Base-by-base conservation (phyloP, 768 basidiomycete genomes). In the Tylopilus sp. region DNA sequence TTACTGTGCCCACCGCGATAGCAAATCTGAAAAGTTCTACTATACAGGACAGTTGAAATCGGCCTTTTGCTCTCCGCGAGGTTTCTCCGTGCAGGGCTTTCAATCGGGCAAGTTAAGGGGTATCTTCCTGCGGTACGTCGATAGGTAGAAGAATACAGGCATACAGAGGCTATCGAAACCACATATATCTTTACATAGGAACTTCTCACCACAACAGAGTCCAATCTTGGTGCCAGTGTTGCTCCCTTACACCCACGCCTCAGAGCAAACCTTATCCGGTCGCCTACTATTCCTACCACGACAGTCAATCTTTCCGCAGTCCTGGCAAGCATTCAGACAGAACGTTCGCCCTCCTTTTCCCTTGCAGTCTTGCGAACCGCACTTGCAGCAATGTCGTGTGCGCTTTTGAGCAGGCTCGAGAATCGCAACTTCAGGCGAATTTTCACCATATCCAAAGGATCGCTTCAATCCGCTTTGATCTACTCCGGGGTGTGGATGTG, bases 281-380 rank as follows among this genome's bases (percentile, higher is more conserved):
- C 86, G 72, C 64, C 88, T 76, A 61, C 83, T 86, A 61, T 88
- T 90, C 68, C 88, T 74, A 22, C 88, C 88, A 59, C 77, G 82
- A 61, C 88, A 91, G 15, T 86, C 84, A 56, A 85, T 58, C 72
- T 85, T 85, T n/a, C 86, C 86, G 64, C 89, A 91, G 67, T 91
- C 88, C 71, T 88, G 85, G 57, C 88, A 91, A 38, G 80, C 72
- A 64, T 83, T 89, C 58, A 71, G 73, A 63, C 88, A 91, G 63
- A 88, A 89, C 40, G 73, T 72, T 35, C 87, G 73, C 4, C 88
- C 88, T 3, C 88, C 88, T 58, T 90, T 91, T 44, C 88, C 88
- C 64, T 90, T 91, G 66, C 88, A 91, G 21, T 86, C 81, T 67
- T 85, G 81, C 35, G 80, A 83, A 15, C 88, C 88, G 50, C 88